Conservation (phyloP, 148 eudicot species). For the Chenopodium formosanum region DNA sequence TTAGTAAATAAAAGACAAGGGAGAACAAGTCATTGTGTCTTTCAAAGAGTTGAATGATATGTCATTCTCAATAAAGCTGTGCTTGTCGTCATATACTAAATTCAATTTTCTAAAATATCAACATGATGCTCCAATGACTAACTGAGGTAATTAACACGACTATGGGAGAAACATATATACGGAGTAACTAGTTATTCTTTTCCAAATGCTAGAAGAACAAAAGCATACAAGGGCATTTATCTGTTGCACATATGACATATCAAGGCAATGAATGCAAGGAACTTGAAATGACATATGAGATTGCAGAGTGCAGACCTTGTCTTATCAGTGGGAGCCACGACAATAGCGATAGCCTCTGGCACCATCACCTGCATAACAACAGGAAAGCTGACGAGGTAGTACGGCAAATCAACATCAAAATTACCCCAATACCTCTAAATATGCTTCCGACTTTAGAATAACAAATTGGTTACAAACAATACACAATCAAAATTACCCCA, state of each 20-base stretch:
- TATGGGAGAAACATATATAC: not conserved
- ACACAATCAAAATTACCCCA: too few species aligned
- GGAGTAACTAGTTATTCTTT: not conserved
- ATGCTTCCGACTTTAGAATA: too few species aligned
- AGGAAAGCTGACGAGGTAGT: conserved; percentile 6
- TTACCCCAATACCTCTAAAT: too few species aligned
- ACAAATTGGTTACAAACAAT: too few species aligned
- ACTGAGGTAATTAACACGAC: not conserved
- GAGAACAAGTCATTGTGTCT: not conserved
- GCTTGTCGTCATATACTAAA: not conserved
- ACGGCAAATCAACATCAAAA: not conserved
- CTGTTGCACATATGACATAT: not conserved
- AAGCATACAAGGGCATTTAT: not conserved
- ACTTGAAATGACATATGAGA: conserved; percentile 7
- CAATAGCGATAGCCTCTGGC: conserved; percentile 82
- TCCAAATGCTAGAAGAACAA: not conserved
- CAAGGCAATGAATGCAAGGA: not conserved
- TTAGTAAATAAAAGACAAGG: not conserved
- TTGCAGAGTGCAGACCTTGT: conserved; percentile 43
- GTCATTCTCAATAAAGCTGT: not conserved
- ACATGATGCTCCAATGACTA: conserved; percentile 5
- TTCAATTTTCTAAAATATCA: too few species aligned
- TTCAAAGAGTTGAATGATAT: not conserved
- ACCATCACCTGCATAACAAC: conserved; percentile 60
- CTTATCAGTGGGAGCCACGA: conserved; percentile 77